Conservation (phyloP, 2,329 filamentous ascomycete species). For the Cladosporium velox region DNA sequence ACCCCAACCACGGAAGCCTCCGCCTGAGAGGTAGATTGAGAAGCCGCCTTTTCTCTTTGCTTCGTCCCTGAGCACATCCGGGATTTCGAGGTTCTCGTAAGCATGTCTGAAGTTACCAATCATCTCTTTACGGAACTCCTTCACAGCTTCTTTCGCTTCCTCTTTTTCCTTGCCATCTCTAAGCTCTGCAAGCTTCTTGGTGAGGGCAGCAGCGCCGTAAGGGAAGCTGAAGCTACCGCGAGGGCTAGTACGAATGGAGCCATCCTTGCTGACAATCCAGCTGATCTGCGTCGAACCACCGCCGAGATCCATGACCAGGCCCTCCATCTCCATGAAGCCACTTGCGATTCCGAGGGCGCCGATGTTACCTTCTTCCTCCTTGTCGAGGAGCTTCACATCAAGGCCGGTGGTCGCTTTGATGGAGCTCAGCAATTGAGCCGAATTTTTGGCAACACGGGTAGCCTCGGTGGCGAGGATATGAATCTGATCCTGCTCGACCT, state of each 20-base stretch:
- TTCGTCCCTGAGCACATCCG: slow-evolving; percentile 52
- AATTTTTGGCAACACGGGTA: slow-evolving; percentile 77
- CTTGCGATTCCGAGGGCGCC: slow-evolving; percentile 79
- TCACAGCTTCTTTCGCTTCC: slow-evolving; percentile 42
- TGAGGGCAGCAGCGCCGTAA: slow-evolving; percentile 65
- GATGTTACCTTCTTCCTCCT: slow-evolving; percentile 64
- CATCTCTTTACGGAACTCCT: slow-evolving; percentile 26
- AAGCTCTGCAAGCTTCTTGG: slow-evolving; percentile 33
- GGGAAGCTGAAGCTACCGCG: slow-evolving; percentile 65
- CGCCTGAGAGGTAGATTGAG: slow-evolving; percentile 82
- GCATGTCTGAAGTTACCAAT: slow-evolving; percentile 40
- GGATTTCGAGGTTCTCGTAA: slow-evolving; percentile 52
- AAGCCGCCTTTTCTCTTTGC: slow-evolving; percentile 54
- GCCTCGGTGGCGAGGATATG: slow-evolving; percentile 85
- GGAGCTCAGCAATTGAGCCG: slow-evolving; percentile 65
- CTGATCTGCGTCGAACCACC: slow-evolving; percentile 72
- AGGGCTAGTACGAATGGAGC: slow-evolving; percentile 54
- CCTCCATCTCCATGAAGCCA: slow-evolving; percentile 67
- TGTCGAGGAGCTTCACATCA: slow-evolving; percentile 70
- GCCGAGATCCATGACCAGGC: slow-evolving; percentile 83
- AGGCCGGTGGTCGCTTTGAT: slow-evolving; percentile 61
- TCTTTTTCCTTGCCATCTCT: slow-evolving; percentile 26
- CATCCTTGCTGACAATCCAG: slow-evolving; percentile 60
- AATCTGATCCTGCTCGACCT: slow-evolving; percentile 66
- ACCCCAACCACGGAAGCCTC: slow-evolving; percentile 87